These are phyloP conservation scores for Anthoceros angustus DNA, from an alignment of 225 moss, liverwort and hornwort genomes.

Conservation along the genomic window DNA sequence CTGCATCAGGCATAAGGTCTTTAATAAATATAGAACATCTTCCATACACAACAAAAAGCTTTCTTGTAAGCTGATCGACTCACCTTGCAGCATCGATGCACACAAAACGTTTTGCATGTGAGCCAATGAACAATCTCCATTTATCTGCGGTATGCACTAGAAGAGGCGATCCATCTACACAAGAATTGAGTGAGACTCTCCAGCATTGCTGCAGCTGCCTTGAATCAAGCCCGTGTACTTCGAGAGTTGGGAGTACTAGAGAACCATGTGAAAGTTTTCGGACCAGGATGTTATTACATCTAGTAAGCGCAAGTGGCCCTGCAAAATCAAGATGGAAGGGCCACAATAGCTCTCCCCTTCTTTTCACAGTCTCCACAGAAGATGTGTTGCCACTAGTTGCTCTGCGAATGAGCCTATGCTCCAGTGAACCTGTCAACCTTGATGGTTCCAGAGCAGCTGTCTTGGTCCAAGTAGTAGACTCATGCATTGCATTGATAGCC, in stretches of 20 bases:
- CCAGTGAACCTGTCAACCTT: too few relatives aligned
- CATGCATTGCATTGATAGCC: slow-evolving; percentile 13
- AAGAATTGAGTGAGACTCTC: slow-evolving; percentile 27
- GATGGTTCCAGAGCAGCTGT: background rate
- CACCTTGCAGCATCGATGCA: slow-evolving; percentile 32
- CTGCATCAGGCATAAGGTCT: slow-evolving; percentile 7
- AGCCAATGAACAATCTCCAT: slow-evolving; percentile 24
- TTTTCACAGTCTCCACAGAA: background rate
- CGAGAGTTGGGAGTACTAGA: background rate
- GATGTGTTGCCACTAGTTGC: too few relatives aligned
- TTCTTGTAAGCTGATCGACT: background rate
- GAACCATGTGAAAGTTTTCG: background rate
- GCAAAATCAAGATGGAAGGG: background rate
- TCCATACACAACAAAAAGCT: background rate
- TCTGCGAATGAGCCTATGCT: too few relatives aligned
- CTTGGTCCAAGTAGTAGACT: background rate
- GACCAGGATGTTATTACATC: background rate
- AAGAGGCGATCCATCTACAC: slow-evolving; percentile 37
- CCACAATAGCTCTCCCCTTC: background rate
- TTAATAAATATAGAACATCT: slow-evolving; percentile 1
- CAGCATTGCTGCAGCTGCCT: slow-evolving; percentile 17
- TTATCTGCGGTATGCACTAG: slow-evolving; percentile 14
- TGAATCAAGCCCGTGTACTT: slow-evolving; percentile 7
- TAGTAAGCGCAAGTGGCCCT: background rate
- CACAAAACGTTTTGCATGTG: slow-evolving; percentile 22